phyloP scores from a whole-genome alignment of 805 yeast species.

The Ogataea glucozyma region DNA sequence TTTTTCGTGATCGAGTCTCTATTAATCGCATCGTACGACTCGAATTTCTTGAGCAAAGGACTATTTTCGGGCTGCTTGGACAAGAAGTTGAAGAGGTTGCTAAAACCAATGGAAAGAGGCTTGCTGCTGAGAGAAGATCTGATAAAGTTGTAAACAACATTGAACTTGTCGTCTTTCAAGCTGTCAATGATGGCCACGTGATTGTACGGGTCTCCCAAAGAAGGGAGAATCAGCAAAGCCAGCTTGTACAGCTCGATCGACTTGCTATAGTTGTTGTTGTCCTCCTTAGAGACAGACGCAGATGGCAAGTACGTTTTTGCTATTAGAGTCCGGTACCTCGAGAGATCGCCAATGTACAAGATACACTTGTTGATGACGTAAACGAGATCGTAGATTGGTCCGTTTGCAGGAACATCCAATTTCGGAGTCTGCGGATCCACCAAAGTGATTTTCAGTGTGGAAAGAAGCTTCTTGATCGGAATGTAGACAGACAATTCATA shows the following conservation, averaged over 20 bases:
- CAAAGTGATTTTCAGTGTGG: conserved; percentile 26
- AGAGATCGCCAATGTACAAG: conserved; percentile 56
- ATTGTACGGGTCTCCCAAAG: conserved; percentile 66
- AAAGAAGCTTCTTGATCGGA: conserved; percentile 33
- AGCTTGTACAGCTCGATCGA: conserved; percentile 49
- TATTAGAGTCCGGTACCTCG: conserved; percentile 54
- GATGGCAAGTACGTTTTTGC: conserved; percentile 44
- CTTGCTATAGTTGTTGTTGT: conserved; percentile 44
- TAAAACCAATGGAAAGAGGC: conserved; percentile 47
- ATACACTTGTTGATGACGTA: conserved; percentile 50
- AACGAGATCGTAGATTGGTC: conserved; percentile 31
- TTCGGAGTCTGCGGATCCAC: not conserved
- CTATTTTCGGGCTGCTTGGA: conserved; percentile 38
- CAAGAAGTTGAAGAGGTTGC: conserved; percentile 42
- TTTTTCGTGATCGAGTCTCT: conserved; percentile 35
- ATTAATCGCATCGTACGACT: conserved; percentile 26
- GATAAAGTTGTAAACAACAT: conserved; percentile 53
- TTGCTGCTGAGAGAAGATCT: conserved; percentile 58
- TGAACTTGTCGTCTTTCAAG: conserved; percentile 47
- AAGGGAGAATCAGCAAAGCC: conserved; percentile 61
- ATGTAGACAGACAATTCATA: conserved; percentile 41
- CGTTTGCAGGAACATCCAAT: conserved; percentile 13
- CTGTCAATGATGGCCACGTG: conserved; percentile 59
- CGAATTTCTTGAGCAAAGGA: conserved; percentile 31
- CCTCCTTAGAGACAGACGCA: conserved; percentile 36